Conservation (phyloP, 331 rosid species). For the Ulmus americana region DNA sequence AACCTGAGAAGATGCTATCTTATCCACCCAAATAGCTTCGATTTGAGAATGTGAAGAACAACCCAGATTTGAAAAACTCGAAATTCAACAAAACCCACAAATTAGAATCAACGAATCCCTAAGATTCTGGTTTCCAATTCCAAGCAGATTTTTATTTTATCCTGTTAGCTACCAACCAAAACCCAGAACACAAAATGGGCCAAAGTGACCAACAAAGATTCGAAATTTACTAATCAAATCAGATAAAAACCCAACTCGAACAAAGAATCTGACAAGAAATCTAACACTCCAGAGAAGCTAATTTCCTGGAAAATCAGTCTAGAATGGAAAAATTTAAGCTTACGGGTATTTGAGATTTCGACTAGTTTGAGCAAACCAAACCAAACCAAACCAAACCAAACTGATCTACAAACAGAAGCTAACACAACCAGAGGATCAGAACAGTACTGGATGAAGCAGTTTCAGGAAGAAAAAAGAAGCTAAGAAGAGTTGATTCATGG, state of each 20-base stretch:
- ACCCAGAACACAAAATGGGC: constrained; percentile 41
- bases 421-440: constrained; percentile 11
- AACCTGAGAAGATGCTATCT: constrained; percentile 50
- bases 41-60: constrained; percentile 38
- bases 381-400: constrained; percentile 3
- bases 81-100: constrained; percentile 28
- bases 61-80: constrained; percentile 33
- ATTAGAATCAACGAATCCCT: constrained; percentile 58
- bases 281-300: constrained; percentile 18
- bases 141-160: constrained; percentile 46
- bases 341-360: constrained; percentile 31
- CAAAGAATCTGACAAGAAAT: constrained; percentile 26
- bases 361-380: constrained; percentile 13
- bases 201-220: constrained; percentile 50
- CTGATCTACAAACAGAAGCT: constrained; percentile 19
- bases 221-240: constrained; percentile 37
- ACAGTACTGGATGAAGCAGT: constrained; percentile 13
- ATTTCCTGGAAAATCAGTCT: constrained; percentile 26
- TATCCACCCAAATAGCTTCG: constrained; percentile 56
- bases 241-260: constrained; percentile 13
- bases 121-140: constrained; percentile 59
- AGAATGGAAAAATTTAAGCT: constrained; percentile 26
- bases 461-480: constrained; percentile 21
- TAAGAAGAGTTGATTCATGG: constrained; percentile 33
- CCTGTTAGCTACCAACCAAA: constrained; percentile 55